These are phyloP conservation scores for Boletus vermiculosoides DNA, from an alignment of 768 basidiomycete species.

Conservation along the genomic window DNA sequence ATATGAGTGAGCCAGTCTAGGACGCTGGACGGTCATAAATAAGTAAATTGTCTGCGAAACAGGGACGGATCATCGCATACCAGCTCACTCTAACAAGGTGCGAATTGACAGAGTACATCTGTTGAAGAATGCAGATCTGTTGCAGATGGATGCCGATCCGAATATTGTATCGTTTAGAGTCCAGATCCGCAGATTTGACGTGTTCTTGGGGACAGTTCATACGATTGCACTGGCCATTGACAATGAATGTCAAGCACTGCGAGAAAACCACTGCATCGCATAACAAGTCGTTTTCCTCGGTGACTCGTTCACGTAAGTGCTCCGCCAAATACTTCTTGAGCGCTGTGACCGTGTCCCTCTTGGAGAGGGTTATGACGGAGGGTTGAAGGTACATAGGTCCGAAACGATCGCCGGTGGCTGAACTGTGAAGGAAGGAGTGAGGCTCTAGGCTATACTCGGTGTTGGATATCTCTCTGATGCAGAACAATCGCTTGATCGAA, in stretches of 20 bases:
- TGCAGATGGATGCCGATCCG: constrained; percentile 47
- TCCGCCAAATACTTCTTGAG: constrained; percentile 25
- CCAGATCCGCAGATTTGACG: constrained; percentile 22
- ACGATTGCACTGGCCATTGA: no score
- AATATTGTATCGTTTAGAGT: constrained; percentile 35
- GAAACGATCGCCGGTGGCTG: background rate
- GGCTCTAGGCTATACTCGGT: constrained; percentile 4
- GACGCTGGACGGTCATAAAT: no score
- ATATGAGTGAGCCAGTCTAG: constrained; percentile 42
- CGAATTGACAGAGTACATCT: constrained; percentile 8
- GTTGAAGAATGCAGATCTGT: constrained; percentile 48
- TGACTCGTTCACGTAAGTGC: constrained; percentile 30
- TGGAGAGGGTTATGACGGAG: constrained; percentile 19
- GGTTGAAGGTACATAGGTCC: background rate
- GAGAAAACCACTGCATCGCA: constrained; percentile 32
- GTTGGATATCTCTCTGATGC: constrained; percentile 8
- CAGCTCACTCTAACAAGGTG: no score
- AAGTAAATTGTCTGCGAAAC: no score
- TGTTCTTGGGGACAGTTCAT: constrained; percentile 10
- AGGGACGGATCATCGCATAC: no score
- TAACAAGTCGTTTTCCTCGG: constrained; percentile 34
- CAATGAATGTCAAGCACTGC: constrained; percentile 34
- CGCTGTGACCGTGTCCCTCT: constrained; percentile 17
- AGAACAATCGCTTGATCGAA: constrained; percentile 30
- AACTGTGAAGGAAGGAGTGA: constrained; percentile 8